phyloP scores from a whole-genome alignment of 805 yeast species.

The Spathaspora gorwiae region DNA sequence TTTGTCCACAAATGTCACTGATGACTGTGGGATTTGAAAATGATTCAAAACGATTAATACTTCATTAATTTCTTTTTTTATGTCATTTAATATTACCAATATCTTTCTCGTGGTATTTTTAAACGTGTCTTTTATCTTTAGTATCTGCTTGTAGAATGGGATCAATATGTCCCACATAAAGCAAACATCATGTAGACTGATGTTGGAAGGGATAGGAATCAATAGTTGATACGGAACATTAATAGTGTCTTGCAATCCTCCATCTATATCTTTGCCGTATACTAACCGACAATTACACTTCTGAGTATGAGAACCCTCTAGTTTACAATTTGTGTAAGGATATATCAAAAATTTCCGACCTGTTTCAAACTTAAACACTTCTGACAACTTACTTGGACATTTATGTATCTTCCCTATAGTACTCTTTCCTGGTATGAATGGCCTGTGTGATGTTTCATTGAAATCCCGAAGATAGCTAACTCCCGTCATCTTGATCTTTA shows the following conservation, averaged over 20 bases:
- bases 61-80: constrained; percentile 31
- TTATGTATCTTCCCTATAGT: constrained; percentile 26
- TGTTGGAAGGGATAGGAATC: constrained; percentile 23
- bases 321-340: constrained; percentile 31
- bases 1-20: constrained; percentile 13
- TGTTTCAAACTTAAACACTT: neutral
- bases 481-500: constrained; percentile 25
- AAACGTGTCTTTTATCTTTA: neutral
- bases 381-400: neutral
- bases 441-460: neutral
- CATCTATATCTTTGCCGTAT: constrained; percentile 33
- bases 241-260: constrained; percentile 37
- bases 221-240: constrained; percentile 23
- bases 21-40: constrained; percentile 14
- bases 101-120: constrained; percentile 7
- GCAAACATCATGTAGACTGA: constrained; percentile 34
- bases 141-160: constrained; percentile 23
- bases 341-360: constrained; percentile 21
- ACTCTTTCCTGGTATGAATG: constrained; percentile 30
- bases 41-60: constrained; percentile 29
- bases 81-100: constrained; percentile 26
- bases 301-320: constrained; percentile 12
- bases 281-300: constrained; percentile 18
- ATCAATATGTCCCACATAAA: constrained; percentile 29
- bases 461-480: constrained; percentile 26